A percentile compares a stretch with the other conserved stretches of the same genome.
phyloP scores from a whole-genome alignment of 2,329 filamentous ascomycete genomes.

The Microdochium paspali region DNA sequence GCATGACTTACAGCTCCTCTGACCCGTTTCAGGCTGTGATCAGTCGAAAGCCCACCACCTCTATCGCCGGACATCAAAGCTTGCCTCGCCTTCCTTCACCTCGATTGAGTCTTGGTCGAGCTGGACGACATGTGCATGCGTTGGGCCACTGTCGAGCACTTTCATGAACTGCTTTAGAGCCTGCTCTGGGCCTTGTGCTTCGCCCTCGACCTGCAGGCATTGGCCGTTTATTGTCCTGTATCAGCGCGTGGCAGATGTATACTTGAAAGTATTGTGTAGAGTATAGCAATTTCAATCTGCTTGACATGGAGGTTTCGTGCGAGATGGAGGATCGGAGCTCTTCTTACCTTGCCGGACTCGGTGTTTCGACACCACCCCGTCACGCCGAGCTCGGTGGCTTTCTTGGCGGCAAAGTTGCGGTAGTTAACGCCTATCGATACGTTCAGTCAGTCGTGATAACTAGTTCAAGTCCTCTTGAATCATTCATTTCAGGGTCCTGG shows the following conservation, averaged over 20 bases:
- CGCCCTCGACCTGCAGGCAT: conserved; percentile 65
- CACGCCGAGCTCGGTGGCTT: conserved; percentile 37
- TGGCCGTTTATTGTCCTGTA: neutral
- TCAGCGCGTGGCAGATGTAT: no score
- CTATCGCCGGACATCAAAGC: conserved; percentile 47
- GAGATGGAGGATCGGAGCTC: no score
- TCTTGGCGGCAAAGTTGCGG: conserved; percentile 45
- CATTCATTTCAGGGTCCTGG: conserved; percentile 40
- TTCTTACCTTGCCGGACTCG: conserved; percentile 41
- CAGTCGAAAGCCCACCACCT: no score
- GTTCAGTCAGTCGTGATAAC: neutral
- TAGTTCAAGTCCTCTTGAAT: conserved; percentile 19
- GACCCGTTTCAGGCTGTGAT: no score
- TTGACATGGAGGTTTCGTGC: no score
- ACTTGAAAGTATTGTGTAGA: no score
- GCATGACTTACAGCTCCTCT: no score
- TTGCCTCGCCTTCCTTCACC: conserved; percentile 54
- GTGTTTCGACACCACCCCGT: conserved; percentile 57
- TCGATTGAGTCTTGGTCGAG: conserved; percentile 62
- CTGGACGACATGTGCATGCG: conserved; percentile 61
- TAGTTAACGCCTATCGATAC: conserved; percentile 50
- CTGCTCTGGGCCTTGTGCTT: conserved; percentile 68
- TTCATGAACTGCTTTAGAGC: conserved; percentile 61
- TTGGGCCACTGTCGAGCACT: conserved; percentile 66
- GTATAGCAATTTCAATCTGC: no score